Conservation (phyloP, 2,329 filamentous ascomycete genomes). For the Pyrenochaeta sp. region DNA sequence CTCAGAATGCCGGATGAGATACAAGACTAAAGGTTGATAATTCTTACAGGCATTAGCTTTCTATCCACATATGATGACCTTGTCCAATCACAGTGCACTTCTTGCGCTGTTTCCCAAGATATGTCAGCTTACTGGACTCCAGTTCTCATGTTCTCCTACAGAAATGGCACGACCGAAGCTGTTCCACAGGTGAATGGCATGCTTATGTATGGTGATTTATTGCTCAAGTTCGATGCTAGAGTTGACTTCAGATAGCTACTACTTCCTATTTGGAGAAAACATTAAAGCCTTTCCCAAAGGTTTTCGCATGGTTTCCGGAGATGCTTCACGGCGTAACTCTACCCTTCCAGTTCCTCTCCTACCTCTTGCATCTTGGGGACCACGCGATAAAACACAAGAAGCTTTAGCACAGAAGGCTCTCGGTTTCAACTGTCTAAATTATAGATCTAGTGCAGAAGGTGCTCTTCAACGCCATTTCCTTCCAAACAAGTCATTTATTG, state of each 20-base stretch:
- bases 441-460: constrained; percentile 9
- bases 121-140: constrained; percentile 89
- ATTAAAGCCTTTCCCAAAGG: constrained; percentile 77
- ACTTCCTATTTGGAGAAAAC: constrained; percentile 72
- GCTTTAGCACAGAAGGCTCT: constrained; percentile 22
- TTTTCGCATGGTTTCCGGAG: constrained; percentile 85
- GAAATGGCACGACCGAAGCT: constrained; percentile 71
- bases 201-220: constrained; percentile 72
- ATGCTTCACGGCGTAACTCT: constrained; percentile 73
- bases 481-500: constrained; percentile 14
- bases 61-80: constrained; percentile 53
- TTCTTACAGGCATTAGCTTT: constrained; percentile 15
- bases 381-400: constrained; percentile 14
- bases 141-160: constrained; percentile 77
- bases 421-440: constrained; percentile 24
- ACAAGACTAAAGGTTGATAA: constrained; percentile 4
- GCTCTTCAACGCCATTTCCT: constrained; percentile 13
- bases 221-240: constrained; percentile 15
- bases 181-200: constrained; percentile 82
- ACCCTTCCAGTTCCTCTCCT: constrained; percentile 43
- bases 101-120: constrained; percentile 80
- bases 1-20: constrained; percentile 75
- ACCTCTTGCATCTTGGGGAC: constrained; percentile 11
- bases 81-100: constrained; percentile 73
- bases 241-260: constrained; percentile 79